A percentile compares a stretch with the other conserved stretches of the same genome.
These are phyloP conservation scores for Pseudoscleropodium purum DNA, from an alignment of 225 moss, liverwort and hornwort species.

Conservation along the genomic window DNA sequence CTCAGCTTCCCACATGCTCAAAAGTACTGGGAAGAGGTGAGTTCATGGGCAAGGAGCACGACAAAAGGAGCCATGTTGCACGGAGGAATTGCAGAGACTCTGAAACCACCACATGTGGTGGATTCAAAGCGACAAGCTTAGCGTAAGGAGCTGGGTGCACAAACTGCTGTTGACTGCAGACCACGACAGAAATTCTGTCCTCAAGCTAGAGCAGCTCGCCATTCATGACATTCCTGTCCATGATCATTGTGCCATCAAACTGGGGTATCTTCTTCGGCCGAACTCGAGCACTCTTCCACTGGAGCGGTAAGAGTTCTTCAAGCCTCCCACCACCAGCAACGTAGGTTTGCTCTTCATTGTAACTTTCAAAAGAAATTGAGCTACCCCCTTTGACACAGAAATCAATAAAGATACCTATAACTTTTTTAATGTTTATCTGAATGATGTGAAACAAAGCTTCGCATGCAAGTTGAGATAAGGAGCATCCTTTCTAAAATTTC, in stretches of 20 bases:
- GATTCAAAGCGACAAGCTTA: neutral
- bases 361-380: no score
- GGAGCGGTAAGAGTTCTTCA: neutral
- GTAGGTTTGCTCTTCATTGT: no score
- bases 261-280: no score
- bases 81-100: neutral
- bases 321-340: no score
- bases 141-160: neutral
- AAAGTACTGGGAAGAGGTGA: neutral
- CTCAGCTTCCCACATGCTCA: neutral
- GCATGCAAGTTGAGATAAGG: no score
- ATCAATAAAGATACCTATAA: no score
- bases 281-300: no score
- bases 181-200: neutral
- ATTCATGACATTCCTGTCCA: neutral
- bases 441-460: no score
- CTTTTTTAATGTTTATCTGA: no score
- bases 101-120: neutral
- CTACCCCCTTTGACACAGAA: no score
- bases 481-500: no score
- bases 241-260: neutral
- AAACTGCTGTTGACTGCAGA: neutral
- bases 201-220: neutral
- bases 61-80: neutral
- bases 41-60: neutral